Evolutionary conservation across 306 rosid genomes (phyloP).

Genomic region (Canavalia gladiata): DNA sequence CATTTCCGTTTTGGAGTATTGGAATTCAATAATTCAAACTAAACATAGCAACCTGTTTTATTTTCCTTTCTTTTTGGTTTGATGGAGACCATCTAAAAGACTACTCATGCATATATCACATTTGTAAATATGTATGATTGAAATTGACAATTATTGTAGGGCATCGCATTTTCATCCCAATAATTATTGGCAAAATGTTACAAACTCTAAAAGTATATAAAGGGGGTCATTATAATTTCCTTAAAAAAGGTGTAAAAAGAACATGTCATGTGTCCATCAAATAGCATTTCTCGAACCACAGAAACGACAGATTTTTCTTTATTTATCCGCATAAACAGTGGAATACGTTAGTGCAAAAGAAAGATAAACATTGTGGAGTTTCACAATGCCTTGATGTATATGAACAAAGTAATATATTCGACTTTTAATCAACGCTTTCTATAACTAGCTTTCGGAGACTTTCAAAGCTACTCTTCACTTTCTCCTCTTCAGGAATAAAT

Average conservation of each 20-base stretch:
- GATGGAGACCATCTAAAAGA: slow-evolving; percentile 39
- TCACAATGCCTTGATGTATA: slow-evolving; percentile 22
- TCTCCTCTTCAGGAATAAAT: slow-evolving; percentile 11
- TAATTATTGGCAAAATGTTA: slow-evolving; percentile 36
- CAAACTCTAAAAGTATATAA: slow-evolving; percentile 14
- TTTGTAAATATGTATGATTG: slow-evolving; percentile 40
- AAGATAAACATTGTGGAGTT: slow-evolving; percentile 41
- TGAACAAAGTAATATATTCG: slow-evolving; percentile 33
- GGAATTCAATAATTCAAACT: slow-evolving; percentile 43
- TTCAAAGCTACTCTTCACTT: slow-evolving; percentile 41
- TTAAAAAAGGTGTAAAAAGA: slow-evolving; percentile 17
- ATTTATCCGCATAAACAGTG: slow-evolving; percentile 12
- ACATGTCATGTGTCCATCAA: slow-evolving; percentile 46
- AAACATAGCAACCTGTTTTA: not conserved
- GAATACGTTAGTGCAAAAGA: slow-evolving; percentile 47
- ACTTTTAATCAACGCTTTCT: slow-evolving; percentile 20
- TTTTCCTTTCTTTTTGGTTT: slow-evolving; percentile 15
- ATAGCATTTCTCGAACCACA: slow-evolving; percentile 38
- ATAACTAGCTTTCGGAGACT: slow-evolving; percentile 47
- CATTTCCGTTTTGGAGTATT: slow-evolving; percentile 39
- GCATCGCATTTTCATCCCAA: slow-evolving; percentile 23
- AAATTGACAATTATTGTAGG: slow-evolving; percentile 42
- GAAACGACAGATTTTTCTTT: slow-evolving; percentile 37
- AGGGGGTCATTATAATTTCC: slow-evolving; percentile 39
- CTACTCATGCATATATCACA: not conserved